Evolutionary conservation across 1,139 yeast genomes (phyloP).

Genomic region (Debaryomyces sp.): DNA sequence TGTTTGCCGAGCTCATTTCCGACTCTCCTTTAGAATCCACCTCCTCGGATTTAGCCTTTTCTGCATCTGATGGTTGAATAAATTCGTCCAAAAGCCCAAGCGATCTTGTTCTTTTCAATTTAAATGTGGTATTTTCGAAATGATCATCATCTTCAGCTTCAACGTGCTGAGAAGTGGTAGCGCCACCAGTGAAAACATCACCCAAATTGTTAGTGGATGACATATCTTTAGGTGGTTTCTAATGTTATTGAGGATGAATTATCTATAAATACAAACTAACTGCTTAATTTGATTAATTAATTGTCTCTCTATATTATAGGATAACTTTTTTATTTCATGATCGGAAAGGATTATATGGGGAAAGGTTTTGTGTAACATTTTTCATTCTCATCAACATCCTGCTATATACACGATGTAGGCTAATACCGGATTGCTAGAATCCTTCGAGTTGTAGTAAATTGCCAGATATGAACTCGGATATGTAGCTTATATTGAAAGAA

Average conservation of each 20-base stretch:
- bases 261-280: conserved; percentile 3
- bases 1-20: conserved; percentile 5
- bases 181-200: conserved; percentile 52
- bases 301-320: background rate
- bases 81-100: conserved; percentile 80
- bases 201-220: conserved; percentile 17
- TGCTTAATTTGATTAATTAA: conserved; percentile 2
- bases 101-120: conserved; percentile 80
- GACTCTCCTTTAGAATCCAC: conserved; percentile 5
- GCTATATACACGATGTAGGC: background rate
- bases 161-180: conserved; percentile 59
- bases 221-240: conserved; percentile 8
- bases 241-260: background rate
- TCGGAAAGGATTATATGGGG: conserved; percentile 11
- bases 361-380: conserved; percentile 12
- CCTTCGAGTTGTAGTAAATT: background rate
- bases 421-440: background rate
- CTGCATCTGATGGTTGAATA: conserved; percentile 30
- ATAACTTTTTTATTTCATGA: conserved; percentile 5
- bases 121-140: conserved; percentile 72
- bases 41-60: conserved; percentile 4
- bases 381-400: background rate
- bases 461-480: background rate
- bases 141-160: conserved; percentile 75
- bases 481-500: background rate